Base-by-base conservation (phyloP, 352 stramenopile species). In the Achlya hypogyna region DNA sequence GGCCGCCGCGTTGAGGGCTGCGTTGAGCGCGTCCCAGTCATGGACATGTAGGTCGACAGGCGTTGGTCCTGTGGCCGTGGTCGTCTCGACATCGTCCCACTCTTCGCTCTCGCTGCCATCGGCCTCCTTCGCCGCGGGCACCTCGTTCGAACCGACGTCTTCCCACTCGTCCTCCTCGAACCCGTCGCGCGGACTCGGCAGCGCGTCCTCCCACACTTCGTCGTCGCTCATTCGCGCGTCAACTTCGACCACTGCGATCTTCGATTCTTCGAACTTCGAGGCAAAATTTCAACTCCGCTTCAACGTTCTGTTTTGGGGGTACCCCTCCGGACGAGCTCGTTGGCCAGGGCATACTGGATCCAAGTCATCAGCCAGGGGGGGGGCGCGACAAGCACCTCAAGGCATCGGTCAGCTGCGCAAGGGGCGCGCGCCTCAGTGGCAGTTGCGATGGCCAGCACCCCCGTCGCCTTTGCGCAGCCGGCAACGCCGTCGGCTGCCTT, bases 11-110 rank as follows among this genome's bases (percentile, higher is more conserved):
- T 65, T 54, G 51, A 92, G 66, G 34, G 76, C 81, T 5, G 54
- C 73, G 70, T 89, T 91, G 25, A 92, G 71, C 25, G 88, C 72
- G 0, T 79, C 77, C 83, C 83, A 92, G 70, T 93, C 77, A 29
- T 91, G 75, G 28, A 75, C 51, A 22, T 76, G 75, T 22, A 86
- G 56, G 51, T 82, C 71, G 64, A 51, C 38, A 20, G 22, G 71
- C 64, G 60, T 38, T 25, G 14, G 27, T 14, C 12, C 69, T 38
- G 4, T 74, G 27, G 40, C 47, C 20, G 6, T 60, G 22, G 18
- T 43, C 42, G 78, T 74, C 14, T 67, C 40, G n/a, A 69, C 58
- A 9, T 59, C 35, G 22, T 68, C 54, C 29, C 27, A 34, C 3
- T 45, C 49, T n/a, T 63, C 60, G 27, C 38, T 29, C 0, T 32